These are phyloP conservation scores for Scleroderma bovista DNA, from an alignment of 768 basidiomycete genomes.

Conservation along the genomic window DNA sequence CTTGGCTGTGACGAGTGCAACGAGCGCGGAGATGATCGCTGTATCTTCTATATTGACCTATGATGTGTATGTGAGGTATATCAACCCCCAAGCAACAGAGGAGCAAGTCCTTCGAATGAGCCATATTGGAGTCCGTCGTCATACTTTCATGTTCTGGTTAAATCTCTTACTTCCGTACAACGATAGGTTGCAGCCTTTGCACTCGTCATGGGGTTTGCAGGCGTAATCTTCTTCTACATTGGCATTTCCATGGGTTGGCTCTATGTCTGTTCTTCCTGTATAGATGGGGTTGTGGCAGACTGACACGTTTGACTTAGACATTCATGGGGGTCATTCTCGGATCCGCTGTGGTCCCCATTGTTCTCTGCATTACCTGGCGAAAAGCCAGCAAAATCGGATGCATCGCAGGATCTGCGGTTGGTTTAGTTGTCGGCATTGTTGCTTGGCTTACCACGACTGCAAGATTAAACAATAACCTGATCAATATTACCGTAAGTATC, in stretches of 20 bases:
- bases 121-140: constrained; percentile 50
- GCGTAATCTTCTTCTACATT: constrained; percentile 83
- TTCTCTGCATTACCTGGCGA: constrained; percentile 78
- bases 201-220: constrained; percentile 75
- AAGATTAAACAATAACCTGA: constrained; percentile 57
- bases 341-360: constrained; percentile 82
- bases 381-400: constrained; percentile 86
- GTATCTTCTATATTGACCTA: constrained; percentile 81
- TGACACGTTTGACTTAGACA: constrained; percentile 40
- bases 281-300: not conserved
- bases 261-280: constrained; percentile 49
- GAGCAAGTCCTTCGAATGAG: constrained; percentile 63
- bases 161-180: not conserved
- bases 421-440: constrained; percentile 63
- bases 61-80: constrained; percentile 79
- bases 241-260: constrained; percentile 94
- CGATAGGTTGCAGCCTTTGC: constrained; percentile 62
- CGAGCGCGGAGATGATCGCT: constrained; percentile 87
- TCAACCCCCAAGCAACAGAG: constrained; percentile 80
- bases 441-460: constrained; percentile 86
- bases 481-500: constrained; percentile 58
- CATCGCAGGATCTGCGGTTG: constrained; percentile 63
- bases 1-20: constrained; percentile 81
- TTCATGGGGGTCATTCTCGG: constrained; percentile 89
- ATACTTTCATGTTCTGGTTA: not conserved